Evolutionary conservation across 805 yeast genomes (phyloP).

Genomic region (Danielozyma ontarioensis): DNA sequence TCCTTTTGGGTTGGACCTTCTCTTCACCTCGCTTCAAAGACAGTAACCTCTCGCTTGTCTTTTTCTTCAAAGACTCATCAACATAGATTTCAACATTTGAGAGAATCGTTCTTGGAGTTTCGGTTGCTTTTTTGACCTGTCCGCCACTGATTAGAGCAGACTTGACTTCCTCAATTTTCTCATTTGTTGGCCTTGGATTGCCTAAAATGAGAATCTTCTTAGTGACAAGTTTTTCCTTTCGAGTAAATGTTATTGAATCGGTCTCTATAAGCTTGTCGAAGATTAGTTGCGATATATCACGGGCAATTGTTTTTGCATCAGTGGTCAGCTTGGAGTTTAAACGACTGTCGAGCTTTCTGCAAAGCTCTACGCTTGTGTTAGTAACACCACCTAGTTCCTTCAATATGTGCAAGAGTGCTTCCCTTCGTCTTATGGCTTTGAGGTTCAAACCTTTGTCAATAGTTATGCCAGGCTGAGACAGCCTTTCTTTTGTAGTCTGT

Average conservation of each 20-base stretch:
- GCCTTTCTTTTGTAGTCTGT: constrained; percentile 2
- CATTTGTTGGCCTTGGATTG: constrained; percentile 26
- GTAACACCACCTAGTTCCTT: constrained; percentile 35
- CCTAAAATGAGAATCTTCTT: constrained; percentile 28
- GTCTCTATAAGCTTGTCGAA: constrained; percentile 16
- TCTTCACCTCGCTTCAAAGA: not conserved
- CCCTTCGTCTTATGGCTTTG: constrained; percentile 26
- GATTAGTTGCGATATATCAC: constrained; percentile 30
- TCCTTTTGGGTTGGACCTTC: constrained; percentile 3
- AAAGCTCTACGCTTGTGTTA: constrained; percentile 27
- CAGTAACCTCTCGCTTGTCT: not conserved
- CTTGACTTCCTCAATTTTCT: constrained; percentile 21
- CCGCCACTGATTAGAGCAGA: not conserved
- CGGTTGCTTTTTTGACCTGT: not conserved
- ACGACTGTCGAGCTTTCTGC: constrained; percentile 25
- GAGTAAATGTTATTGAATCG: constrained; percentile 16
- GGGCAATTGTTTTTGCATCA: constrained; percentile 33
- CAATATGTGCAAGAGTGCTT: constrained; percentile 23
- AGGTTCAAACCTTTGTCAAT: constrained; percentile 7
- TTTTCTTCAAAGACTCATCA: not conserved
- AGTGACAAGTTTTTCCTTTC: constrained; percentile 22
- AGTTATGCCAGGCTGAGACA: constrained; percentile 1
- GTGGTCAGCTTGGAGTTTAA: constrained; percentile 25
- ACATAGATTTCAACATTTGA: not conserved
- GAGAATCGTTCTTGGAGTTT: not conserved